A percentile compares a stretch with the other conserved stretches of the same genome.
phyloP scores from a whole-genome alignment of 495 filamentous ascomycete species.

The Penicillium herquei region DNA sequence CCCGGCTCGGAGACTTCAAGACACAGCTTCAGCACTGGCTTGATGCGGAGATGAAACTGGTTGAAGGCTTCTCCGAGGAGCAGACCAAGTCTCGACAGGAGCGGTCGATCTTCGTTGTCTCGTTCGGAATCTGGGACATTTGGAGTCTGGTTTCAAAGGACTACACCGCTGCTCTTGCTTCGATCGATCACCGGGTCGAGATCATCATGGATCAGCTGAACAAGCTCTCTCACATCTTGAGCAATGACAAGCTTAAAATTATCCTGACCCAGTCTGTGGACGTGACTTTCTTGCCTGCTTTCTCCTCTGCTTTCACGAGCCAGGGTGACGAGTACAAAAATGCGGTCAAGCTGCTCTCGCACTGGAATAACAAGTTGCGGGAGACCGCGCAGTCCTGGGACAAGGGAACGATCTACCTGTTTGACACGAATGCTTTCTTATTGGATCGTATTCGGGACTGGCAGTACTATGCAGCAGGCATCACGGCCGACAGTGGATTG shows the following conservation, averaged over 20 bases:
- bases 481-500: conserved; percentile 42
- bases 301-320: conserved; percentile 36
- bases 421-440: conserved; percentile 50
- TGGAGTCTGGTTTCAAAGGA: conserved; percentile 44
- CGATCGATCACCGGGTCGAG: conserved; percentile 42
- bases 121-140: conserved; percentile 52
- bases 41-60: conserved; percentile 25
- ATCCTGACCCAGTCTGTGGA: conserved; percentile 50
- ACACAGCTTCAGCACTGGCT: conserved; percentile 43
- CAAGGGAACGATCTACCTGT: conserved; percentile 46
- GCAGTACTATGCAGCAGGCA: conserved; percentile 42
- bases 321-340: conserved; percentile 37
- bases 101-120: conserved; percentile 39
- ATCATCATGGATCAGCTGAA: conserved; percentile 45
- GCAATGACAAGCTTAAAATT: conserved; percentile 41
- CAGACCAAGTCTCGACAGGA: conserved; percentile 26
- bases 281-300: conserved; percentile 52
- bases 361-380: conserved; percentile 49
- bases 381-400: conserved; percentile 39
- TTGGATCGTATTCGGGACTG: conserved; percentile 47
- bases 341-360: conserved; percentile 36
- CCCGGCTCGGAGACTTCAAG: conserved; percentile 39
- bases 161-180: conserved; percentile 29
- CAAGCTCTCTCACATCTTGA: conserved; percentile 36
- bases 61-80: conserved; percentile 22